Conservation (phyloP, 495 filamentous ascomycete genomes). For the Trichoderma reesei region DNA sequence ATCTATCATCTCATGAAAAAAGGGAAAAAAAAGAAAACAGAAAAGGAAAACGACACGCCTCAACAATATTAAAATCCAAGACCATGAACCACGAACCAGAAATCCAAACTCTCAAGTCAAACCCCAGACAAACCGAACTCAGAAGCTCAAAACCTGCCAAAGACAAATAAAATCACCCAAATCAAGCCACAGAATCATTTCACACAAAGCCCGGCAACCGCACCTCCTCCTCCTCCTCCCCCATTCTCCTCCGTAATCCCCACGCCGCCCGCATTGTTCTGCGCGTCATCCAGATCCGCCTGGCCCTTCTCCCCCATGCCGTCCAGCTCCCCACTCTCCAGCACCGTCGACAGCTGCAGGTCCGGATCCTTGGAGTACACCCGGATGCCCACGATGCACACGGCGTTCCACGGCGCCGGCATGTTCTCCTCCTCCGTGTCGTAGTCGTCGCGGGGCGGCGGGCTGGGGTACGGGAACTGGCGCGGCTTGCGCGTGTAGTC, state of each 20-base stretch:
- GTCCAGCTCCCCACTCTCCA: slow-evolving; percentile 39
- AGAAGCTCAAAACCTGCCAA: no score
- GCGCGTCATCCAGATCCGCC: slow-evolving; percentile 39
- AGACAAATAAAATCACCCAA: no score
- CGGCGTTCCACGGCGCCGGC: slow-evolving; percentile 42
- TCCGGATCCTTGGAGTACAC: slow-evolving; percentile 41
- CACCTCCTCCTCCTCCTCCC: no score
- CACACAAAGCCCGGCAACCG: slow-evolving; percentile 20
- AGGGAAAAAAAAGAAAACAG: no score
- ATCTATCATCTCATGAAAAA: no score
- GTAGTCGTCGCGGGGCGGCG: slow-evolving; percentile 25
- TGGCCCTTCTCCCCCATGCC: slow-evolving; percentile 43
- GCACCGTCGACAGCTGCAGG: slow-evolving; percentile 36
- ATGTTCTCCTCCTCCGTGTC: slow-evolving; percentile 35
- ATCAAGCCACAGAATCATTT: slow-evolving; percentile 10
- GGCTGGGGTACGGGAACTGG: slow-evolving; percentile 19
- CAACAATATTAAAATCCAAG: no score
- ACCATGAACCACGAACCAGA: no score
- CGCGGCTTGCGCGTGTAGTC: slow-evolving; percentile 42
- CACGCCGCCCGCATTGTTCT: slow-evolving; percentile 39
- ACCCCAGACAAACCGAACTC: no score
- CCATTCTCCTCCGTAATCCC: slow-evolving; percentile 23
- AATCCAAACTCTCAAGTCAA: no score
- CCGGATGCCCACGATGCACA: slow-evolving; percentile 39
- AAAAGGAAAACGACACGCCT: no score